Percentiles rank a stretch among this genome's conserved stretches.
Evolutionary conservation across 2,329 filamentous ascomycete genomes (phyloP).

Genomic region (Aspergillus tanneri): DNA sequence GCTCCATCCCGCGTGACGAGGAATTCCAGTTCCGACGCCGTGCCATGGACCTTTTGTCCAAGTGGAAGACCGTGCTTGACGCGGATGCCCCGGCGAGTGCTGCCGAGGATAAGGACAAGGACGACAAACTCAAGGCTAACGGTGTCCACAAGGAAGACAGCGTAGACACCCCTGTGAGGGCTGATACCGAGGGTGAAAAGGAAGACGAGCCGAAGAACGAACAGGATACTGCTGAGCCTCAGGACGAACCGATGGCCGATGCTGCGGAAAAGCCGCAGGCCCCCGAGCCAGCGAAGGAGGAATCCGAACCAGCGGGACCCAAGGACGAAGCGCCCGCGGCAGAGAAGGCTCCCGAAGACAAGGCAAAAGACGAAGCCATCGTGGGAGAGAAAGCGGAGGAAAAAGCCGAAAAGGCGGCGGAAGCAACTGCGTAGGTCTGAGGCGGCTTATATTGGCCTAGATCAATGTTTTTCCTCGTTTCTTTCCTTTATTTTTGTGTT

Average conservation of each 20-base stretch:
- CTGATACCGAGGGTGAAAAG: conserved; percentile 35
- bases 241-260: conserved; percentile 40
- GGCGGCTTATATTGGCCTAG: conserved; percentile 1
- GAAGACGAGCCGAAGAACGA: conserved; percentile 35
- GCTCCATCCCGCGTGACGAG: conserved; percentile 80
- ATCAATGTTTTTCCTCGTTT: conserved; percentile 19
- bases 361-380: conserved; percentile 14
- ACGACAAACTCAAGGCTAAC: conserved; percentile 48
- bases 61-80: conserved; percentile 83
- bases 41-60: conserved; percentile 73
- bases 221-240: conserved; percentile 34
- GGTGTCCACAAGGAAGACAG: conserved; percentile 42
- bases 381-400: conserved; percentile 19
- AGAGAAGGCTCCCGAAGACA: conserved; percentile 25
- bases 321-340: conserved; percentile 26
- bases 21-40: conserved; percentile 87
- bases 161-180: conserved; percentile 31
- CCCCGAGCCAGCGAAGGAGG: conserved; percentile 21
- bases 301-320: conserved; percentile 22
- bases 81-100: conserved; percentile 51
- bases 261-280: conserved; percentile 37
- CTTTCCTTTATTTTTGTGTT: conserved; percentile 16
- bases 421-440: conserved; percentile 26
- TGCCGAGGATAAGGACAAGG: conserved; percentile 37
- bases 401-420: conserved; percentile 22